phyloP scores from a whole-genome alignment of 106 monocot species.

The Gastrodia elata region DNA sequence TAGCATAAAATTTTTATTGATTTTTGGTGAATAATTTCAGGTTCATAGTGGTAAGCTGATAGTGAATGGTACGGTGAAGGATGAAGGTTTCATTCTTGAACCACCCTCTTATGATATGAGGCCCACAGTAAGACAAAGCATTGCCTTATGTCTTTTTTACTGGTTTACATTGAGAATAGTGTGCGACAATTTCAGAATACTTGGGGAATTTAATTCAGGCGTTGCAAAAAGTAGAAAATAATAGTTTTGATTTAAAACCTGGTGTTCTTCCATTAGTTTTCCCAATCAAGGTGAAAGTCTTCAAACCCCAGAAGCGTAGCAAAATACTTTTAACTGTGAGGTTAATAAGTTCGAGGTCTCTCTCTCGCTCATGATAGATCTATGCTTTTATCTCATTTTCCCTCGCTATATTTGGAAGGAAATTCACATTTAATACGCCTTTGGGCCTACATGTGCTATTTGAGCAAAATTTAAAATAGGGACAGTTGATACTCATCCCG shows the following conservation, averaged over 20 bases:
- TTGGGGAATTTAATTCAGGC: neutral
- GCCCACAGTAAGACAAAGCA: slow-evolving; percentile 47
- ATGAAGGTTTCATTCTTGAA: slow-evolving; percentile 86
- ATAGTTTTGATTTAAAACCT: neutral
- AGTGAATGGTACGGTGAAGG: slow-evolving; percentile 73
- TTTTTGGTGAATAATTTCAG: slow-evolving; percentile 19
- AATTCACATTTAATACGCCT: no score
- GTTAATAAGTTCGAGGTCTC: neutral
- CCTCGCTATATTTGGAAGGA: no score
- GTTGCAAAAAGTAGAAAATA: neutral
- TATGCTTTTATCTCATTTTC: no score
- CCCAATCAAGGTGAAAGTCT: neutral
- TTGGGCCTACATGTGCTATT: no score
- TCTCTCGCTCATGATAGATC: no score
- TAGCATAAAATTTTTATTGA: neutral
- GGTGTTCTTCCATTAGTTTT: neutral
- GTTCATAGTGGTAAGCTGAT: slow-evolving; percentile 92
- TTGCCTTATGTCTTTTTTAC: neutral
- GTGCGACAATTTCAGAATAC: neutral
- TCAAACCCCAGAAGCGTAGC: neutral
- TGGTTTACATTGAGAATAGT: neutral
- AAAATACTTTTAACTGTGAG: neutral
- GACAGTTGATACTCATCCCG: neutral
- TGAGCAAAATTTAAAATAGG: neutral
- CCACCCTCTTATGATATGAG: slow-evolving; percentile 87